Evolutionary conservation across 495 filamentous ascomycete genomes (phyloP).

Genomic region (Ramalina peruviana): DNA sequence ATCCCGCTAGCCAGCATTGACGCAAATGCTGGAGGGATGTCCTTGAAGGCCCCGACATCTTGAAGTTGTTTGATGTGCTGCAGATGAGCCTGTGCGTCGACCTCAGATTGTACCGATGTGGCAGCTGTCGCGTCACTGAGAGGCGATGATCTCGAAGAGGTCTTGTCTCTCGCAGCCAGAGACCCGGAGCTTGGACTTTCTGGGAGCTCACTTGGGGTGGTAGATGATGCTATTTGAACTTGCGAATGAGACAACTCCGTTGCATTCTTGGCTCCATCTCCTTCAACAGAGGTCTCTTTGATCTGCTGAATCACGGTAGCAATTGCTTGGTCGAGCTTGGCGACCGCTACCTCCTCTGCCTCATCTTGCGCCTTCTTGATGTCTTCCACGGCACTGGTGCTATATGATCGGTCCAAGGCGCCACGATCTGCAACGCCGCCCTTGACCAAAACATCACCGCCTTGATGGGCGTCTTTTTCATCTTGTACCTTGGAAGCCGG

Average conservation of each 20-base stretch:
- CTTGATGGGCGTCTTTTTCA: slow-evolving; percentile 25
- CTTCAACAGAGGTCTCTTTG: slow-evolving; percentile 19
- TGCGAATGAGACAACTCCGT: not conserved
- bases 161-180: not conserved
- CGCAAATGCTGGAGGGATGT: slow-evolving; percentile 84
- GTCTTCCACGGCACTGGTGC: slow-evolving; percentile 37
- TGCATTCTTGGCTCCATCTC: not conserved
- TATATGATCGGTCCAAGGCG: slow-evolving; percentile 31
- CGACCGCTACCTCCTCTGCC: slow-evolving; percentile 34
- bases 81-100: slow-evolving; percentile 54
- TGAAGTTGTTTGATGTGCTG: slow-evolving; percentile 61
- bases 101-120: slow-evolving; percentile 27
- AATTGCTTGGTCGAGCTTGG: slow-evolving; percentile 50
- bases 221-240: not conserved
- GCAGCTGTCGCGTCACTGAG: slow-evolving; percentile 8
- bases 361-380: slow-evolving; percentile 44
- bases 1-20: slow-evolving; percentile 65
- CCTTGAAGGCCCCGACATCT: slow-evolving; percentile 51
- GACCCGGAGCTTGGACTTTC: not conserved
- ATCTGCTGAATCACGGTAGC: slow-evolving; percentile 43
- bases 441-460: slow-evolving; percentile 16
- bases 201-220: not conserved
- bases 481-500: slow-evolving; percentile 35
- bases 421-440: slow-evolving; percentile 9
- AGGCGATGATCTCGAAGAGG: slow-evolving; percentile 4